Base-by-base conservation (phyloP, 1,284 basidiomycete species). In the Ustilago sp. region DNA sequence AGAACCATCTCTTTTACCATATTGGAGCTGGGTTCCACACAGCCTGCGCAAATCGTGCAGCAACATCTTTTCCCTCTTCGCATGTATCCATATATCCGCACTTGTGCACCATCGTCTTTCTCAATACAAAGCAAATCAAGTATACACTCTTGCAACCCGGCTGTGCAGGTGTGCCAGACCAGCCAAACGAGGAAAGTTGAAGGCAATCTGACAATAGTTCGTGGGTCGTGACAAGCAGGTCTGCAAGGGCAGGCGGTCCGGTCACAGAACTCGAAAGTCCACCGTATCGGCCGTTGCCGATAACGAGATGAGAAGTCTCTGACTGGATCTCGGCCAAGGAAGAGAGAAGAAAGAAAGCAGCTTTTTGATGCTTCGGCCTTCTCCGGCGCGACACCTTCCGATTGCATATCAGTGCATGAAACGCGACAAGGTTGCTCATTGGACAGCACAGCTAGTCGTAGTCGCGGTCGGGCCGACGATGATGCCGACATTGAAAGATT, bases 1-100 rank as follows among this genome's bases (percentile, higher is more conserved):
- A 63, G 47, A 52, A 62, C n/a, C 34, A 28, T 15, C n/a, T 51
- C 43, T 28, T 38, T 9, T 32, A 15, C 35, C 3, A 17, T 9
- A n/a, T 38, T 32, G 12, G 32, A 45, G n/a, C n/a, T 45, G 43
- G 8, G n/a, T 45, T 19, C 23, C 23, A 28, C 43, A 45, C 8
- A 45, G n/a, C 43, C 43, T 45, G 19, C 43, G 43, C 43, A 11
- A 8, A 19, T 8, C 43, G n/a, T 19, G n/a, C 43, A 45, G 43
- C 43, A 19, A 28, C 6, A 28, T 19, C 45, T 59, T 32, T 19
- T 41, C 12, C 5, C 4, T 31, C 13, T 38, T 70, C 59, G 68
- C 68, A 65, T 70, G 62, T 70, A 61, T 43, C 28, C 58, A 70
- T 65, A 63, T 68, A 64, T 65, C 53, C 60, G 54, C 63, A 9